phyloP scores from a whole-genome alignment of 352 stramenopile species.

The Phytophthora constricta region DNA sequence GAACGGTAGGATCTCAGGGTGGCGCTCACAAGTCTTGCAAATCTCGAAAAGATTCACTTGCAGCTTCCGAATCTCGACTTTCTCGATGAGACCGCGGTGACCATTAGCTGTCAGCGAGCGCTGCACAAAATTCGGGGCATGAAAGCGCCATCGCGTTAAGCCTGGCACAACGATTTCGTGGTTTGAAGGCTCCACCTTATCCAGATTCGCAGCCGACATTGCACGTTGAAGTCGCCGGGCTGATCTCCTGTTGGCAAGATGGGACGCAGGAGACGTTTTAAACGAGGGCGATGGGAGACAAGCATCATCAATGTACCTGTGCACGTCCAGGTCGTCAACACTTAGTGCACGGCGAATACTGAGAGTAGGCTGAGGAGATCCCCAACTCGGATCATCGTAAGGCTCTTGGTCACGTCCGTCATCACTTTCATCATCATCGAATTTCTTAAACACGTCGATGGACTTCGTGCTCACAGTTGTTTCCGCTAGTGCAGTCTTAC shows the following conservation, averaged over 20 bases:
- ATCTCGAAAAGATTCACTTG: slow-evolving; percentile 73
- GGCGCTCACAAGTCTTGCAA: slow-evolving; percentile 58
- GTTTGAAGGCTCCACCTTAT: slow-evolving; percentile 46
- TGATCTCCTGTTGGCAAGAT: slow-evolving; percentile 27
- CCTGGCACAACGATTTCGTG: slow-evolving; percentile 24
- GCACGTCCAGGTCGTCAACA: slow-evolving; percentile 29
- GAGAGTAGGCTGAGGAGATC: slow-evolving; percentile 6
- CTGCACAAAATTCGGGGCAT: slow-evolving; percentile 68
- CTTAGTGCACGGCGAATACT: slow-evolving; percentile 31
- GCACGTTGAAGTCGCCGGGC: slow-evolving; percentile 33
- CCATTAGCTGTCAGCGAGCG: slow-evolving; percentile 45
- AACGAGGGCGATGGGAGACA: slow-evolving; percentile 20
- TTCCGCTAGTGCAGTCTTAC: background rate
- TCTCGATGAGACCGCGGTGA: slow-evolving; percentile 20
- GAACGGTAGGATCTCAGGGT: slow-evolving; percentile 74
- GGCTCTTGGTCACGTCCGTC: slow-evolving; percentile 14
- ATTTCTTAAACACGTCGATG: slow-evolving; percentile 9
- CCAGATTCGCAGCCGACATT: slow-evolving; percentile 37
- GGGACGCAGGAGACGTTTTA: slow-evolving; percentile 27
- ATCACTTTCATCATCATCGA: slow-evolving; percentile 17
- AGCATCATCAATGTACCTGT: slow-evolving; percentile 24
- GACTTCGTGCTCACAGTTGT: background rate
- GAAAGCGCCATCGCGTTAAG: slow-evolving; percentile 67
- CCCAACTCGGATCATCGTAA: slow-evolving; percentile 7
- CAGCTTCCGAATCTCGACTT: slow-evolving; percentile 69